A percentile compares a stretch with the other conserved stretches of the same genome.
Evolutionary conservation across 2,329 filamentous ascomycete genomes (phyloP).

Genomic region (Septoria petroselini): DNA sequence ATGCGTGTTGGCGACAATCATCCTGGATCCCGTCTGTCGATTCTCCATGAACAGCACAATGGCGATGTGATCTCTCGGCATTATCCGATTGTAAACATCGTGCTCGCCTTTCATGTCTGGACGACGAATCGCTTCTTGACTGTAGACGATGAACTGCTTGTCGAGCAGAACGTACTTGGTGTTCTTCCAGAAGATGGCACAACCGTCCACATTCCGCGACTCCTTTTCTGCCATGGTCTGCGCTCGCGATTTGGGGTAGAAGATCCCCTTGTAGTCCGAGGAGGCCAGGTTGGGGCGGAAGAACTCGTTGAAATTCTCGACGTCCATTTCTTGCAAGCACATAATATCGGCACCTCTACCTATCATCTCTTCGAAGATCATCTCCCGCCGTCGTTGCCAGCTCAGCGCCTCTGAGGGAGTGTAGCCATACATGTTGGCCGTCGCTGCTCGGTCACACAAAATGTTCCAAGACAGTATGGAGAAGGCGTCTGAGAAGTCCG

Average conservation of each 20-base stretch:
- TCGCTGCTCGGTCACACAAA: conserved; percentile 90
- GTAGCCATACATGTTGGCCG: conserved; percentile 81
- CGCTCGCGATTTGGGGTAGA: conserved; percentile 84
- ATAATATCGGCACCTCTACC: conserved; percentile 81
- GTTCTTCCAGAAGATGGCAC: conserved; percentile 93
- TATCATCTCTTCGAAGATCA: conserved; percentile 79
- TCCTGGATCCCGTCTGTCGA: conserved; percentile 77
- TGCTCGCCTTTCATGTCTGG: conserved; percentile 97
- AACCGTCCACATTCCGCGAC: conserved; percentile 86
- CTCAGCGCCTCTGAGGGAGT: conserved; percentile 75
- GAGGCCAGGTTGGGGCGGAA: conserved; percentile 84
- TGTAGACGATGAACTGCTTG: conserved; percentile 91
- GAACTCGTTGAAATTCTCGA: conserved; percentile 85
- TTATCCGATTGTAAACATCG: conserved; percentile 96
- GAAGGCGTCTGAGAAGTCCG: conserved; percentile 61
- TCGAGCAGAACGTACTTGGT: conserved; percentile 92
- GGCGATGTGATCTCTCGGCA: conserved; percentile 97
- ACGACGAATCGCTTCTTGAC: conserved; percentile 85
- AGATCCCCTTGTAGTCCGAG: conserved; percentile 88
- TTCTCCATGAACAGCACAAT: conserved; percentile 92
- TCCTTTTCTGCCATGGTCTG: conserved; percentile 91
- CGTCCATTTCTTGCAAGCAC: conserved; percentile 89
- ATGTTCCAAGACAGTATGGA: conserved; percentile 94
- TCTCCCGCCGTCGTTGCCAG: conserved; percentile 82
- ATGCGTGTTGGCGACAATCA: conserved; percentile 93